These are phyloP conservation scores for Aurinia saxatilis DNA, from an alignment of 345 rosid species.

Conservation along the genomic window DNA sequence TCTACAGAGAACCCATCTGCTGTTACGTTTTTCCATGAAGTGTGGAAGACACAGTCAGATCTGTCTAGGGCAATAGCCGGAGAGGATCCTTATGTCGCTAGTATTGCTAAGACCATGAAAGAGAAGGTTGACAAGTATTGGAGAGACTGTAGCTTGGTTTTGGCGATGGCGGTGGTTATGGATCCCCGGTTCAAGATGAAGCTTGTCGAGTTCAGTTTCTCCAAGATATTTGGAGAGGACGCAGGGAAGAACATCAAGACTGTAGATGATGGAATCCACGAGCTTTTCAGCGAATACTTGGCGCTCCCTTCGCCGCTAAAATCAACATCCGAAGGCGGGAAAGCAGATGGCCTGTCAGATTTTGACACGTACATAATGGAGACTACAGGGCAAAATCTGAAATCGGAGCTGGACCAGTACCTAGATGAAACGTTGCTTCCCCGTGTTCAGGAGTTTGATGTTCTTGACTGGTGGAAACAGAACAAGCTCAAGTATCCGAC, in stretches of 20 bases:
- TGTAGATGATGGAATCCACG: constrained; percentile 75
- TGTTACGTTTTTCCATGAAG: constrained; percentile 68
- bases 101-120: constrained; percentile 48
- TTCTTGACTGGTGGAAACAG: constrained; percentile 88
- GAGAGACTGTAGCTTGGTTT: constrained; percentile 76
- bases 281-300: constrained; percentile 73
- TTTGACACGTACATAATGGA: constrained; percentile 78
- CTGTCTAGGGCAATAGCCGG: constrained; percentile 41
- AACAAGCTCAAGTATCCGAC: constrained; percentile 80
- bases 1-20: constrained; percentile 43
- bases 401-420: constrained; percentile 85
- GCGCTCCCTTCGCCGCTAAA: constrained; percentile 67
- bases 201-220: constrained; percentile 90
- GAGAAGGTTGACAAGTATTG: constrained; percentile 67
- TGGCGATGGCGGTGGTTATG: constrained; percentile 85
- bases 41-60: constrained; percentile 81
- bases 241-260: constrained; percentile 53
- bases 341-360: constrained; percentile 67
- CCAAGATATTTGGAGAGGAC: constrained; percentile 75
- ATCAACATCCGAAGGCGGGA: constrained; percentile 51
- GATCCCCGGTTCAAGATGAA: constrained; percentile 98
- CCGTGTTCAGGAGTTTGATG: constrained; percentile 67
- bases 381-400: constrained; percentile 57
- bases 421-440: constrained; percentile 78
- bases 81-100: constrained; percentile 54